Evolutionary conservation across 129 eudicot species (phyloP).

Genomic region (Cynara cardunculus): DNA sequence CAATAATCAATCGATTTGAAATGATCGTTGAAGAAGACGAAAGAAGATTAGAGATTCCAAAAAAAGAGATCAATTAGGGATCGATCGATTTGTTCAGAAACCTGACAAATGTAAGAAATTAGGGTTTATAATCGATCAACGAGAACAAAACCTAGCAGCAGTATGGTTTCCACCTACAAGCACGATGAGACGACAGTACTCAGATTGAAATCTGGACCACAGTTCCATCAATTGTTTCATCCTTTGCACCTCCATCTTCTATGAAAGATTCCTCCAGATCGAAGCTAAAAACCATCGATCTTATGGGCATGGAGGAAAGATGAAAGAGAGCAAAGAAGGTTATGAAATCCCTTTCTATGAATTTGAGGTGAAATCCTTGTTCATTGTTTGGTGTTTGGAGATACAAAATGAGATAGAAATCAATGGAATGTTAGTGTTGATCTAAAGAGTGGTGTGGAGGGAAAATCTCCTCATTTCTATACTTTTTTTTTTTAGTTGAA

Average conservation of each 20-base stretch:
- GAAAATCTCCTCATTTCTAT: background rate
- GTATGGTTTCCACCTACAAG: conserved; percentile 66
- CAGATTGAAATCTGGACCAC: conserved; percentile 28
- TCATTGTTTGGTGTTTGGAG: conserved; percentile 11
- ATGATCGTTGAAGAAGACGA: background rate
- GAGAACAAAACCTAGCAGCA: conserved; percentile 59
- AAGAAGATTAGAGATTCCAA: background rate
- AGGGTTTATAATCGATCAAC: conserved; percentile 20
- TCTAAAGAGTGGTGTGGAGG: conserved; percentile 14
- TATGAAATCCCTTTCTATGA: background rate
- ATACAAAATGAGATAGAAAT: background rate
- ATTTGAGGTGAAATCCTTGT: background rate
- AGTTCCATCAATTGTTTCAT: conserved; percentile 34
- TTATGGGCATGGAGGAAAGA: conserved; percentile 7
- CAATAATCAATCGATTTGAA: background rate
- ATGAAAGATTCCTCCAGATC: conserved; percentile 28
- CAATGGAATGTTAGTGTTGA: conserved; percentile 4
- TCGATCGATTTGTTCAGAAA: too few species aligned
- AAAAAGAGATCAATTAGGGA: background rate
- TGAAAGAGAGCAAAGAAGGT: conserved; percentile 21
- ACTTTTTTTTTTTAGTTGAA: background rate
- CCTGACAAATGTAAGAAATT: too few species aligned
- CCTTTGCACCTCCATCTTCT: conserved; percentile 54
- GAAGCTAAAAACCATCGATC: conserved; percentile 21
- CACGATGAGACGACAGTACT: conserved; percentile 16